Evolutionary conservation across 495 filamentous ascomycete species (phyloP).

Genomic region (Penicillium roqueforti): DNA sequence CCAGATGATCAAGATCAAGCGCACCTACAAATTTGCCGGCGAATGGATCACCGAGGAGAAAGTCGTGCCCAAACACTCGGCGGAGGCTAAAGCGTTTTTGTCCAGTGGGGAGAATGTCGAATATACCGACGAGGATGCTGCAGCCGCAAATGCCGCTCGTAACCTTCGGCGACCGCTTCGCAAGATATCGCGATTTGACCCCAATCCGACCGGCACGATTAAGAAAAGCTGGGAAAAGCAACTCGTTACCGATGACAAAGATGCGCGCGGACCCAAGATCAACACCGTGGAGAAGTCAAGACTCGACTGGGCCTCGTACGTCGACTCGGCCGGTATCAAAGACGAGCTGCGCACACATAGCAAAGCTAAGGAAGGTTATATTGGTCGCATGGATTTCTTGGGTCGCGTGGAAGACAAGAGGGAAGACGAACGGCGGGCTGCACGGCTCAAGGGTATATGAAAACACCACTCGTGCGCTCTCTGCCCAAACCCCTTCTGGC

Average conservation of each 20-base stretch:
- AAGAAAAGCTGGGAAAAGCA: constrained; percentile 51
- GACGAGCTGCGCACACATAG: constrained; percentile 84
- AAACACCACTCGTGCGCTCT: constrained; percentile 1
- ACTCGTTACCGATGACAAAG: constrained; percentile 23
- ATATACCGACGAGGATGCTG: constrained; percentile 28
- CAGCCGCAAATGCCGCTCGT: constrained; percentile 12
- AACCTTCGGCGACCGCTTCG: constrained; percentile 62
- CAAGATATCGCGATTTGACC: constrained; percentile 78
- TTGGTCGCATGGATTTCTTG: constrained; percentile 85
- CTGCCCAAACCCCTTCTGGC: background rate
- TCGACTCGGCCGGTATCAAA: constrained; percentile 85
- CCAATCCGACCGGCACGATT: constrained; percentile 49
- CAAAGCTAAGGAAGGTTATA: constrained; percentile 77
- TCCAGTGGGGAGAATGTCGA: constrained; percentile 47
- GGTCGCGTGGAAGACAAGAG: constrained; percentile 69
- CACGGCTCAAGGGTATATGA: constrained; percentile 54
- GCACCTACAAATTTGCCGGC: constrained; percentile 88
- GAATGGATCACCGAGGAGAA: constrained; percentile 80
- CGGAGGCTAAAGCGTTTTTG: constrained; percentile 76
- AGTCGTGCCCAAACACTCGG: constrained; percentile 69
- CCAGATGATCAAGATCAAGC: constrained; percentile 75
- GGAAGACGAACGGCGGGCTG: constrained; percentile 69
- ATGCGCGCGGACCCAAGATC: constrained; percentile 70
- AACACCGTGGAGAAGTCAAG: constrained; percentile 95
- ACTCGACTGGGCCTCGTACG: constrained; percentile 91